These are phyloP conservation scores for Agrocybe chaxingu DNA, from an alignment of 768 basidiomycete genomes.

Conservation along the genomic window DNA sequence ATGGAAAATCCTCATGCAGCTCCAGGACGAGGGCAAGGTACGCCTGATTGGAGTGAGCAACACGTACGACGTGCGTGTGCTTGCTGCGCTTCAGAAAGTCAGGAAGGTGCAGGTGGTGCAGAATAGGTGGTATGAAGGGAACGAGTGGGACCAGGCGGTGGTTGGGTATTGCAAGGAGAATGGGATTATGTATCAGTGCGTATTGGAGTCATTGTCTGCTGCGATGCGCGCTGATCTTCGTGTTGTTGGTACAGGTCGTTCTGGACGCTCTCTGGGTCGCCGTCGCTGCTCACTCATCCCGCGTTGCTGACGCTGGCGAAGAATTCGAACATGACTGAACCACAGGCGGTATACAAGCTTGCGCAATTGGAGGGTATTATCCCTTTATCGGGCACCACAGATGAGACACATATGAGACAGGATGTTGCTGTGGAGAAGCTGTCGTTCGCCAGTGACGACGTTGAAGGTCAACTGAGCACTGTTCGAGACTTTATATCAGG, in stretches of 20 bases:
- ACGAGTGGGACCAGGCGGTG: slow-evolving; percentile 69
- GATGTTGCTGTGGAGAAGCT: slow-evolving; percentile 42
- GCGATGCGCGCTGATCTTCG: not conserved
- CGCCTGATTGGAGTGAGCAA: slow-evolving; percentile 75
- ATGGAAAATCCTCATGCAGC: slow-evolving; percentile 56
- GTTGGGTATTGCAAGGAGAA: slow-evolving; percentile 60
- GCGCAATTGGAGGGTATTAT: slow-evolving; percentile 64
- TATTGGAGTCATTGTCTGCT: not conserved
- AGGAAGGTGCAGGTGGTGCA: slow-evolving; percentile 73
- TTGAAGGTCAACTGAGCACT: slow-evolving; percentile 8
- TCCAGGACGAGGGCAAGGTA: slow-evolving; percentile 66
- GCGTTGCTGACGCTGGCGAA: slow-evolving; percentile 41
- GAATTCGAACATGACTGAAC: slow-evolving; percentile 49
- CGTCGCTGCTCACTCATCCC: slow-evolving; percentile 50
- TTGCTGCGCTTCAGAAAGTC: slow-evolving; percentile 49
- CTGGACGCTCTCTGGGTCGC: slow-evolving; percentile 85
- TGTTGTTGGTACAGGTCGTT: slow-evolving; percentile 58
- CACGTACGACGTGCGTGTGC: slow-evolving; percentile 58
- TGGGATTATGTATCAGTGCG: slow-evolving; percentile 71
- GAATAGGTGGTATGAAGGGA: slow-evolving; percentile 83
- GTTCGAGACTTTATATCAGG: slow-evolving; percentile 12
- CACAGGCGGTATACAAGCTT: slow-evolving; percentile 67
- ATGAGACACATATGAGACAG: slow-evolving; percentile 56
- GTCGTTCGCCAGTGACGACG: slow-evolving; percentile 13
- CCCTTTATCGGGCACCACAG: slow-evolving; percentile 75